A percentile compares a stretch with the other conserved stretches of the same genome.
phyloP scores from a whole-genome alignment of 805 yeast genomes.

The Hanseniaspora osmophila region DNA sequence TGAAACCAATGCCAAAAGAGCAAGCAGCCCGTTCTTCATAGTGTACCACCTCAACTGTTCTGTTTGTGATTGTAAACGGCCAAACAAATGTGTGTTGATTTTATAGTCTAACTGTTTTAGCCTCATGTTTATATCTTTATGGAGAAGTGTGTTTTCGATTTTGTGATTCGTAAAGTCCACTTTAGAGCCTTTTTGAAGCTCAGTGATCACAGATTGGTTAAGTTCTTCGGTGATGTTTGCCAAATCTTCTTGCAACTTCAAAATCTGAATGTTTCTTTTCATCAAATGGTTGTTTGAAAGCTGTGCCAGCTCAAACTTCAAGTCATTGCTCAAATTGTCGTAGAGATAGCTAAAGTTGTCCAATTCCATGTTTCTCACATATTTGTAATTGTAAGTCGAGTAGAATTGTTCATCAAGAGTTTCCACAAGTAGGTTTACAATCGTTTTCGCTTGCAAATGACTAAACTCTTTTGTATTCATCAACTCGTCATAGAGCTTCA shows the following conservation, averaged over 20 bases:
- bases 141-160: slow-evolving; percentile 66
- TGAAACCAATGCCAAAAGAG: slow-evolving; percentile 48
- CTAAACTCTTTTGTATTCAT: slow-evolving; percentile 5
- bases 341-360: slow-evolving; percentile 82
- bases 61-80: slow-evolving; percentile 73
- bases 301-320: slow-evolving; percentile 61
- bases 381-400: slow-evolving; percentile 25
- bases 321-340: slow-evolving; percentile 83
- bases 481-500: slow-evolving; percentile 11
- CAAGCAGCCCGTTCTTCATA: slow-evolving; percentile 74
- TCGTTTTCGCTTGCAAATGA: slow-evolving; percentile 12
- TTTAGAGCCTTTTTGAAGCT: slow-evolving; percentile 60
- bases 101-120: slow-evolving; percentile 76
- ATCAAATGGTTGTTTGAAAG: slow-evolving; percentile 58
- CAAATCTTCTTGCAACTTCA: slow-evolving; percentile 57
- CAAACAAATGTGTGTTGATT: slow-evolving; percentile 65
- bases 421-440: slow-evolving; percentile 23
- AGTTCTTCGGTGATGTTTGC: slow-evolving; percentile 65
- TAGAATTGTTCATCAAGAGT: slow-evolving; percentile 28
- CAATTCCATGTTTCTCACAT: slow-evolving; percentile 38
- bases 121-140: slow-evolving; percentile 49
- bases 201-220: slow-evolving; percentile 42
- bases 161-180: slow-evolving; percentile 78
- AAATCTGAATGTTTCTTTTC: slow-evolving; percentile 50
- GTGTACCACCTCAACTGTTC: slow-evolving; percentile 89